These are phyloP conservation scores for Phytophthora vignae DNA, from an alignment of 352 stramenopile genomes.

Conservation along the genomic window DNA sequence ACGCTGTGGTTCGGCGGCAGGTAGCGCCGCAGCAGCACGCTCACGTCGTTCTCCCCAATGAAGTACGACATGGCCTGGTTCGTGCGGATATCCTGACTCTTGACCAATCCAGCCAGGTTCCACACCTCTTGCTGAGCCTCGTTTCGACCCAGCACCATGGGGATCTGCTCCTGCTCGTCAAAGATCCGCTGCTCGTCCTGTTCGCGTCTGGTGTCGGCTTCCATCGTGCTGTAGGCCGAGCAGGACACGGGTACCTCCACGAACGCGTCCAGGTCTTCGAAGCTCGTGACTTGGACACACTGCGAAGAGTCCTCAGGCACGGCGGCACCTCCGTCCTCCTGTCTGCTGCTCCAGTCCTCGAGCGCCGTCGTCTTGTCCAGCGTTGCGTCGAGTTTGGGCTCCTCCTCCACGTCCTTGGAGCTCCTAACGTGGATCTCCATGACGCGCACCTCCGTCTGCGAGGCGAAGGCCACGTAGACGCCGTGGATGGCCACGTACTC, in stretches of 20 bases:
- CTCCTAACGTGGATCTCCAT: conserved; percentile 84
- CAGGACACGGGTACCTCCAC: conserved; percentile 66
- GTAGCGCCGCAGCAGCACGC: conserved; percentile 76
- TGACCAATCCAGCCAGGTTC: conserved; percentile 76
- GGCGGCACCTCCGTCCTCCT: conserved; percentile 6
- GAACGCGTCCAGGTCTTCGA: conserved; percentile 55
- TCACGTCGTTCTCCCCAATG: conserved; percentile 66
- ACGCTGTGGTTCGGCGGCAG: conserved; percentile 80
- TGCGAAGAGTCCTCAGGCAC: conserved; percentile 54
- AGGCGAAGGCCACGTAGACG: conserved; percentile 78
- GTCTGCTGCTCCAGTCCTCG: conserved; percentile 11
- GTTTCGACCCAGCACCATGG: conserved; percentile 71
- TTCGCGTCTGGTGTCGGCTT: conserved; percentile 50
- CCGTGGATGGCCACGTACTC: conserved; percentile 87
- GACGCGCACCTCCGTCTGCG: conserved; percentile 78
- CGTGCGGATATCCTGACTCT: conserved; percentile 80
- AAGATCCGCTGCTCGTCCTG: conserved; percentile 62
- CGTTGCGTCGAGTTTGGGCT: conserved; percentile 15
- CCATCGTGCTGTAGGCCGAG: conserved; percentile 61
- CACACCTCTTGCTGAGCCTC: conserved; percentile 80
- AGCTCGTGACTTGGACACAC: conserved; percentile 50
- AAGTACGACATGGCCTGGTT: conserved; percentile 86
- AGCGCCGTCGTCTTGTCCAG: conserved; percentile 24
- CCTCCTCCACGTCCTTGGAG: conserved; percentile 42
- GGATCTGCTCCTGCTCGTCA: conserved; percentile 63